phyloP scores from a whole-genome alignment of 805 yeast genomes.

The Wickerhamiella dianesei region DNA sequence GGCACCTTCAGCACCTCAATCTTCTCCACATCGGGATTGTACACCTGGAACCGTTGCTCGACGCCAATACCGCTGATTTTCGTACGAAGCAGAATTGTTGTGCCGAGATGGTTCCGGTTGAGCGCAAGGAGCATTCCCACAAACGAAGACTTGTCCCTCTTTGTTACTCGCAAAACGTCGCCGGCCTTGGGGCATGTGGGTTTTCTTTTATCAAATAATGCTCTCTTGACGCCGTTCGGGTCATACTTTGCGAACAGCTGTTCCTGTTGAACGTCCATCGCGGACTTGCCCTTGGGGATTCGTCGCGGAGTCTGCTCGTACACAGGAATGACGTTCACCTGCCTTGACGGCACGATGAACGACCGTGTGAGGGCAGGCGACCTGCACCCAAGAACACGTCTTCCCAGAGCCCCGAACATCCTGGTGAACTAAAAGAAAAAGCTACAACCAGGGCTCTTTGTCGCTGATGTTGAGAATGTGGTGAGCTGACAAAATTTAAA shows the following conservation, averaged over 20 bases:
- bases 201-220: constrained; percentile 35
- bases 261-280: constrained; percentile 34
- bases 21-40: constrained; percentile 62
- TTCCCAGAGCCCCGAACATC: not conserved
- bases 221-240: constrained; percentile 53
- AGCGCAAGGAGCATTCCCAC: constrained; percentile 70
- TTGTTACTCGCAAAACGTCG: constrained; percentile 65
- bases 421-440: no score
- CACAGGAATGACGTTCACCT: constrained; percentile 24
- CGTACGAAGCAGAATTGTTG: constrained; percentile 71
- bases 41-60: constrained; percentile 68
- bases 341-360: constrained; percentile 32
- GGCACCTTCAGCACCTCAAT: constrained; percentile 72
- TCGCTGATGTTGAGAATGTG: no score
- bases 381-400: constrained; percentile 1
- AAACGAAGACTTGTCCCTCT: constrained; percentile 44
- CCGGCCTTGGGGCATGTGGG: constrained; percentile 56
- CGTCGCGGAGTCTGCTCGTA: constrained; percentile 25
- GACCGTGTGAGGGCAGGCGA: constrained; percentile 5
- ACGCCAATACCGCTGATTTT: constrained; percentile 73
- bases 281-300: constrained; percentile 22
- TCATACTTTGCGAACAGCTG: constrained; percentile 50
- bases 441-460: no score
- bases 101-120: constrained; percentile 55
- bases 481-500: not conserved